A percentile compares a stretch with the other conserved stretches of the same genome.
These are phyloP conservation scores for Bruguiera hainesii DNA, from an alignment of 441 rosid species.

Conservation along the genomic window DNA sequence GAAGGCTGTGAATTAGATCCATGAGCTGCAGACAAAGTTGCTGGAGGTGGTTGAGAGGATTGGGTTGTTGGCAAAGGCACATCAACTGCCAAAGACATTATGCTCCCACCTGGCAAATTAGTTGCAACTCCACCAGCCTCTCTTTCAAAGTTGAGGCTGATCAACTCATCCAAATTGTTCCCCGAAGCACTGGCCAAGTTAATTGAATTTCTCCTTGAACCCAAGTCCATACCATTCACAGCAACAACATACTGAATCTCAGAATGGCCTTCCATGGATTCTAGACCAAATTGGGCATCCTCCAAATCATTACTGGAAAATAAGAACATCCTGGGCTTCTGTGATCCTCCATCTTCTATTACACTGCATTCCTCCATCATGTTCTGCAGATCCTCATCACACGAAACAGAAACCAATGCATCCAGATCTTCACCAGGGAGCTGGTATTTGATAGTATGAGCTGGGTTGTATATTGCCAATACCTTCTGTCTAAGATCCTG, in stretches of 20 bases:
- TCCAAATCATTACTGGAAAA: constrained; percentile 59
- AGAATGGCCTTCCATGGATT: constrained; percentile 48
- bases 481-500: constrained; percentile 54
- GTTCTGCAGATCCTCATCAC: constrained; percentile 76
- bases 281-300: constrained; percentile 50
- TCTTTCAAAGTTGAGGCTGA: constrained; percentile 31
- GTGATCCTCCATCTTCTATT: constrained; percentile 42
- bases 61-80: constrained; percentile 36
- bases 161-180: constrained; percentile 54
- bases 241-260: constrained; percentile 80
- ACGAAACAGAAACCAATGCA: constrained; percentile 69
- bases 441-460: constrained; percentile 59
- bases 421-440: constrained; percentile 87
- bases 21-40: constrained; percentile 30
- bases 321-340: constrained; percentile 69
- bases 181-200: constrained; percentile 34
- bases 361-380: constrained; percentile 76
- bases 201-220: constrained; percentile 42
- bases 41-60: constrained; percentile 28
- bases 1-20: constrained; percentile 48
- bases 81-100: constrained; percentile 34
- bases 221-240: constrained; percentile 65
- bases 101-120: constrained; percentile 33
- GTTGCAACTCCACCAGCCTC: constrained; percentile 39
- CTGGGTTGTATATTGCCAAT: constrained; percentile 47